Conservation (phyloP, 83 land plant species). For the Diphasiastrum complanatum region DNA sequence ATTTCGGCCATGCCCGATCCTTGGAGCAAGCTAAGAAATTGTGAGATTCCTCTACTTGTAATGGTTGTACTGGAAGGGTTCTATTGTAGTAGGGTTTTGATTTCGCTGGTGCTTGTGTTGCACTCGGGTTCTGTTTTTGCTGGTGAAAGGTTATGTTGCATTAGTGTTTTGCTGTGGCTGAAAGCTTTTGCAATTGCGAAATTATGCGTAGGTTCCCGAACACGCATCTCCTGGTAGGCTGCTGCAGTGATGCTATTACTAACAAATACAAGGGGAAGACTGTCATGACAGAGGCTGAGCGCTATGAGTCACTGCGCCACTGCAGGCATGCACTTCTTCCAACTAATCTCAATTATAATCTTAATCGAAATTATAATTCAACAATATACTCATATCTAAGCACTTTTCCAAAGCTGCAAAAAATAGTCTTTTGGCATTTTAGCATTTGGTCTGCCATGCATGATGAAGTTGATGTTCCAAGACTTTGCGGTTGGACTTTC, state of each 20-base stretch:
- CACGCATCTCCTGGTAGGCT: conserved; percentile 69
- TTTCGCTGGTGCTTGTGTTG: too few species aligned
- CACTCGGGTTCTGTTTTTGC: too few species aligned
- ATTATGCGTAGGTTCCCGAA: conserved; percentile 90
- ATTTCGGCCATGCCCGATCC: conserved; percentile 74
- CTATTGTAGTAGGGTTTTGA: too few species aligned
- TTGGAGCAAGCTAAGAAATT: conserved; percentile 78
- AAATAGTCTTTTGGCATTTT: too few species aligned
- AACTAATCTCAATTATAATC: background rate
- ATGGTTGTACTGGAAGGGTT: background rate
- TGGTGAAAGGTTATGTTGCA: too few species aligned
- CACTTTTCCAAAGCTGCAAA: too few species aligned
- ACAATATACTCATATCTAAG: too few species aligned
- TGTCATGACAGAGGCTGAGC: conserved; percentile 71
- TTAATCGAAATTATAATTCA: background rate
- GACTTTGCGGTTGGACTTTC: too few species aligned
- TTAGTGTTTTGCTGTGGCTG: too few species aligned
- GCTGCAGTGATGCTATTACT: conserved; percentile 72
- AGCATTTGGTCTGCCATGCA: too few species aligned
- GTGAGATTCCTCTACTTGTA: conserved; percentile 29
- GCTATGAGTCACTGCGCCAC: conserved; percentile 82
- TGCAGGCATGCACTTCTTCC: conserved; percentile 48
- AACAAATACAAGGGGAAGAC: conserved; percentile 78
- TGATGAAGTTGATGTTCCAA: too few species aligned
- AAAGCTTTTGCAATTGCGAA: too few species aligned